These are phyloP conservation scores for Fusarium hainanense DNA, from an alignment of 2,329 filamentous ascomycete species.

Conservation along the genomic window DNA sequence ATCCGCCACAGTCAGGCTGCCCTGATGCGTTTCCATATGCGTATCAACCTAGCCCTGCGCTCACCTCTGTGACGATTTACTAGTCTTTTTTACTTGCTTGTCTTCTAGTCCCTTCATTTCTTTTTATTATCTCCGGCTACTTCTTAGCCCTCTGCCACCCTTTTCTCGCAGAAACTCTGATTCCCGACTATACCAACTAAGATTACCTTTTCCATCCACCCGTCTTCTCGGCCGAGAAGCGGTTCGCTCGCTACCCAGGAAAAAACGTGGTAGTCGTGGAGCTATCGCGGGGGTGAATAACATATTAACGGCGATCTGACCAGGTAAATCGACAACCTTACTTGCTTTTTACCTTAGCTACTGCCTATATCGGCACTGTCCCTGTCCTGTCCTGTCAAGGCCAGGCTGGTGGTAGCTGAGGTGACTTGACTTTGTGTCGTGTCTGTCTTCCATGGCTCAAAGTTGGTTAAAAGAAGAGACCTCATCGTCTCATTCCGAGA, in stretches of 20 bases:
- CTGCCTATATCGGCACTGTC: neutral
- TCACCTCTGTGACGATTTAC: conserved; percentile 20
- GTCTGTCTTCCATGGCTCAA: conserved; percentile 30
- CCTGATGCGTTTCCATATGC: conserved; percentile 31
- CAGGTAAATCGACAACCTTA: conserved; percentile 22
- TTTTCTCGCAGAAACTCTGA: conserved; percentile 27
- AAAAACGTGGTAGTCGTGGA: conserved; percentile 26
- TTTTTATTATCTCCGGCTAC: conserved; percentile 27
- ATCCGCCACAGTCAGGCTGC: conserved; percentile 27
- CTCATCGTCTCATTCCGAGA: conserved; percentile 34
- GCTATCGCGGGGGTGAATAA: conserved; percentile 18
- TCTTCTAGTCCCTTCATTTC: conserved; percentile 12
- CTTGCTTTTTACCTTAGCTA: neutral
- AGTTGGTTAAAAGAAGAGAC: conserved; percentile 40
- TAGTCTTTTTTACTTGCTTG: conserved; percentile 23
- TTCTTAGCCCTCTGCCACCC: conserved; percentile 26
- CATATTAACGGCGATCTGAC: conserved; percentile 16
- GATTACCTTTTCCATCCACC: conserved; percentile 11
- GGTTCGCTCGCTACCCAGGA: neutral
- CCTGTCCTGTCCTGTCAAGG: neutral
- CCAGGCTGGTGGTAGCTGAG: neutral
- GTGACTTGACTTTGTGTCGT: neutral
- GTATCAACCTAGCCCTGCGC: conserved; percentile 33
- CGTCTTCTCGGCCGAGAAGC: conserved; percentile 38
- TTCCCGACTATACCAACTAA: conserved; percentile 20